Evolutionary conservation across 768 basidiomycete species (phyloP).

Genomic region (Erythrobasidium yunnanense): DNA sequence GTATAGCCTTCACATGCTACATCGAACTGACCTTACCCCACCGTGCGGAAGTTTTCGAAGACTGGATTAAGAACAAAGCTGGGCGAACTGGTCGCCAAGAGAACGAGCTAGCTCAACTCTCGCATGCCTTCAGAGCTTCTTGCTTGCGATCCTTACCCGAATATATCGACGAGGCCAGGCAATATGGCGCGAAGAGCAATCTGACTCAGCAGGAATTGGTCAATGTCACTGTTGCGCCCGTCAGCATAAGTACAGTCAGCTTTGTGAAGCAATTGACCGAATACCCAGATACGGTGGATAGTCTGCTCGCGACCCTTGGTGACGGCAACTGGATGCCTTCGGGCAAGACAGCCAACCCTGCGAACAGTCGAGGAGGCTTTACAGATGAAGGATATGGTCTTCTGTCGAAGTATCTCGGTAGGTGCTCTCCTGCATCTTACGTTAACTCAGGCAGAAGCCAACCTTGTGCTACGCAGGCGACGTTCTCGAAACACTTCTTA

Average conservation of each 20-base stretch:
- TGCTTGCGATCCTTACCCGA: slow-evolving; percentile 36
- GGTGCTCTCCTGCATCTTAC: neutral
- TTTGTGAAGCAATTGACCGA: slow-evolving; percentile 37
- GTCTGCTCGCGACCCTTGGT: slow-evolving; percentile 34
- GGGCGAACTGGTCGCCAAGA: slow-evolving; percentile 30
- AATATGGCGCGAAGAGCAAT: slow-evolving; percentile 29
- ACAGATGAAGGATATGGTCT: slow-evolving; percentile 19
- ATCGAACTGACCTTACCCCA: slow-evolving; percentile 27
- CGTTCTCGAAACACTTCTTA: slow-evolving; percentile 30
- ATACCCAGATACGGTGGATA: slow-evolving; percentile 31
- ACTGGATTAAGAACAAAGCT: slow-evolving; percentile 31
- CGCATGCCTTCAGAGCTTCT: slow-evolving; percentile 35
- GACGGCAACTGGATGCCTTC: slow-evolving; percentile 36
- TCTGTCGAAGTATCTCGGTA: slow-evolving; percentile 33
- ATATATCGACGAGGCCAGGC: slow-evolving; percentile 36
- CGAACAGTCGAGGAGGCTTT: neutral
- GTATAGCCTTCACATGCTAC: slow-evolving; percentile 34
- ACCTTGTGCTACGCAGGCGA: slow-evolving; percentile 28
- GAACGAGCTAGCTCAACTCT: slow-evolving; percentile 35
- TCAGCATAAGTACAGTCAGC: slow-evolving; percentile 33
- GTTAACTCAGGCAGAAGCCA: neutral
- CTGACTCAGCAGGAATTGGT: slow-evolving; percentile 20
- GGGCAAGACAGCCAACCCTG: neutral
- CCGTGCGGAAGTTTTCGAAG: slow-evolving; percentile 31
- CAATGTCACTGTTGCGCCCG: slow-evolving; percentile 23